Evolutionary conservation across 1,139 yeast genomes (phyloP).

Genomic region (Yamadazyma siamensis): DNA sequence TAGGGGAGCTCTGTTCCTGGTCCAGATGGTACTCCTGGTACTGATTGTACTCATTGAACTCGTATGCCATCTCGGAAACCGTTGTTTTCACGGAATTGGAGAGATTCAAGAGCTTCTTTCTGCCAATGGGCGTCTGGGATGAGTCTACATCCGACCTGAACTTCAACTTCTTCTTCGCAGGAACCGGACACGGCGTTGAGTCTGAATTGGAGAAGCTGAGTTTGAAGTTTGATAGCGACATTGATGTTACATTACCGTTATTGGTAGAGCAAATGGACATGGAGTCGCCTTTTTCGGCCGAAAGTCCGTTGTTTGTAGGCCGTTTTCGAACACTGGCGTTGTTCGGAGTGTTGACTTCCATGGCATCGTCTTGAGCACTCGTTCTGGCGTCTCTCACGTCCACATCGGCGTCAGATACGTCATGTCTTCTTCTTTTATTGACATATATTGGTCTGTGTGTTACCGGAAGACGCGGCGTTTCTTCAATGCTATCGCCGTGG

Average conservation of each 20-base stretch:
- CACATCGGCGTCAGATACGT: constrained; percentile 18
- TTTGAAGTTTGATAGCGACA: constrained; percentile 16
- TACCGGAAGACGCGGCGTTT: too few species aligned
- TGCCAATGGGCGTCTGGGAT: constrained; percentile 13
- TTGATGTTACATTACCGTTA: constrained; percentile 10
- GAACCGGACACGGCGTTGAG: constrained; percentile 36
- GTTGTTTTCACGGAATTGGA: constrained; percentile 23
- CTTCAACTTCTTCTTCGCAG: constrained; percentile 27
- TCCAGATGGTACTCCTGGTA: constrained; percentile 10
- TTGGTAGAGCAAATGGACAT: constrained; percentile 16
- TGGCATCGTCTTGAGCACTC: too few species aligned
- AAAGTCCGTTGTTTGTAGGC: not conserved
- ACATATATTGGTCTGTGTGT: constrained; percentile 8
- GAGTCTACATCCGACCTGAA: constrained; percentile 19
- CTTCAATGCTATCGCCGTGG: too few species aligned
- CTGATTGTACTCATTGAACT: constrained; percentile 13
- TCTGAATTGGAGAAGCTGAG: constrained; percentile 27
- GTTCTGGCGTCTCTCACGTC: too few species aligned
- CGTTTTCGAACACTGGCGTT: constrained; percentile 1
- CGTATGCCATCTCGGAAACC: constrained; percentile 12
- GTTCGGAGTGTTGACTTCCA: constrained; percentile 17
- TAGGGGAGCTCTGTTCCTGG: constrained; percentile 9
- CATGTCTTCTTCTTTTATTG: constrained; percentile 13
- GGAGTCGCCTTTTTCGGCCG: too few species aligned
- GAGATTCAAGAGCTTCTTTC: constrained; percentile 21